Percentiles rank a stretch among this genome's conserved stretches.
Conservation (phyloP, 345 rosid genomes). For the Alliaria petiolata region DNA sequence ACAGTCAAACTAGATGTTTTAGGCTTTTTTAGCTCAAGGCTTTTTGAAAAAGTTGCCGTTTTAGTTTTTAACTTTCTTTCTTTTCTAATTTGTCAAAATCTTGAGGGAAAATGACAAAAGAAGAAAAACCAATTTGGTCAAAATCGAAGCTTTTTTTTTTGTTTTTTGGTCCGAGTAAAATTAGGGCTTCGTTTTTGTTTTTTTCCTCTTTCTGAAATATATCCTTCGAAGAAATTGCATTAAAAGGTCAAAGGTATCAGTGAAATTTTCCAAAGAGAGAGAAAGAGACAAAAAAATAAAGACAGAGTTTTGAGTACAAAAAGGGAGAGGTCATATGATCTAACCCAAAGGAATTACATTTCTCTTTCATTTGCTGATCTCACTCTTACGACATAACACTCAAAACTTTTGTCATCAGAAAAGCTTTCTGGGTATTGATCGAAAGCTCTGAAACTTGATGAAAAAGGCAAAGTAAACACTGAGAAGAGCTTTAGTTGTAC, state of each 20-base stretch:
- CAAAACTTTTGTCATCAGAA: constrained; percentile 15
- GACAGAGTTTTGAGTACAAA: background rate
- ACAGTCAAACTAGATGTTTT: constrained; percentile 22
- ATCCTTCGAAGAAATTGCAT: background rate
- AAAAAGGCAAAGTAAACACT: constrained; percentile 3
- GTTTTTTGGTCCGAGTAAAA: constrained; percentile 11
- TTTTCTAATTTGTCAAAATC: constrained; percentile 14
- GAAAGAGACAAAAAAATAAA: constrained; percentile 7
- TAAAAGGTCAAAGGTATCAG: background rate
- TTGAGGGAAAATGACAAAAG: constrained; percentile 35
- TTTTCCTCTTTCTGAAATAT: background rate
- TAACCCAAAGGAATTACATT: background rate
- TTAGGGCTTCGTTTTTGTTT: constrained; percentile 17
- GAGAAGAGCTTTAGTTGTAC: background rate
- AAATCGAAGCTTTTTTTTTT: constrained; percentile 23
- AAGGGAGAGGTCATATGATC: constrained; percentile 25
- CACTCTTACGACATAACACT: background rate
- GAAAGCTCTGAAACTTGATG: constrained; percentile 26
- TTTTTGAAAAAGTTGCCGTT: background rate
- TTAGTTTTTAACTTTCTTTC: background rate
- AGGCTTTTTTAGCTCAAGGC: constrained; percentile 21
- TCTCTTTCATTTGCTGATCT: constrained; percentile 17
- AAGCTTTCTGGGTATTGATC: background rate
- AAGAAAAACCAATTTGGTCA: constrained; percentile 29
- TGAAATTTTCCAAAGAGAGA: background rate